A percentile compares a stretch with the other conserved stretches of the same genome.
Conservation (phyloP, 1,139 yeast species). For the Geotrichum klebahnii region DNA sequence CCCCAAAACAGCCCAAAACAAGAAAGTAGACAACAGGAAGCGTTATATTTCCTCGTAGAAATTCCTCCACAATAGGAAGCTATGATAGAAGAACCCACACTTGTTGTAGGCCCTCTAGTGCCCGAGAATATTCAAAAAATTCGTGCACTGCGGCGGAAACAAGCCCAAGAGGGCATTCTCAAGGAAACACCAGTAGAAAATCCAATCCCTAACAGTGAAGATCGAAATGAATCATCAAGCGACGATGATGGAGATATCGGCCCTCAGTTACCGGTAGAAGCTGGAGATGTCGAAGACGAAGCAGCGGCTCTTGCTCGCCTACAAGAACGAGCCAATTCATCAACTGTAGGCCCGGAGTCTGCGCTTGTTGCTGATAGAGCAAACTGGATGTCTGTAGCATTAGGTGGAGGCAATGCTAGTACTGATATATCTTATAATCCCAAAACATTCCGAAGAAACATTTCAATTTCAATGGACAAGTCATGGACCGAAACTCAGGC, state of each 20-base stretch:
- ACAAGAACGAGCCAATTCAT: constrained; percentile 1
- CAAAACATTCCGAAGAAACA: constrained; percentile 22
- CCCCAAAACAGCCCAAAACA: no score
- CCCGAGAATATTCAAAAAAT: constrained; percentile 17
- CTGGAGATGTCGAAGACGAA: constrained; percentile 14
- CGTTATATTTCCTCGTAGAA: no score
- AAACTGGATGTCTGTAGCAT: constrained; percentile 22
- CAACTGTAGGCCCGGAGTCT: not conserved
- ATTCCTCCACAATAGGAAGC: not conserved
- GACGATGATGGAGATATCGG: constrained; percentile 19
- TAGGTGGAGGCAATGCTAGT: constrained; percentile 13
- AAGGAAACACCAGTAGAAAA: not conserved
- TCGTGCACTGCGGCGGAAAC: constrained; percentile 9
- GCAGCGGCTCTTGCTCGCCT: constrained; percentile 18
- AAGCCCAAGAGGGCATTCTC: not conserved
- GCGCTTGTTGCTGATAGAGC: constrained; percentile 17
- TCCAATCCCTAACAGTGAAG: not conserved
- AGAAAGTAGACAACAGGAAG: no score
- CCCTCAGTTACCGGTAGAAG: constrained; percentile 17
- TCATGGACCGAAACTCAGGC: constrained; percentile 19
- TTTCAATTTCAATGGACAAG: constrained; percentile 9
- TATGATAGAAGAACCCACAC: constrained; percentile 1
- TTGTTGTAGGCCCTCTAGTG: constrained; percentile 17
- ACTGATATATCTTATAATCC: constrained; percentile 19
- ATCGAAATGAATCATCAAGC: constrained; percentile 1